A percentile compares a stretch with the other conserved stretches of the same genome.
Evolutionary conservation across 352 stramenopile genomes (phyloP).

Genomic region (Globisporangium orthogonon): DNA sequence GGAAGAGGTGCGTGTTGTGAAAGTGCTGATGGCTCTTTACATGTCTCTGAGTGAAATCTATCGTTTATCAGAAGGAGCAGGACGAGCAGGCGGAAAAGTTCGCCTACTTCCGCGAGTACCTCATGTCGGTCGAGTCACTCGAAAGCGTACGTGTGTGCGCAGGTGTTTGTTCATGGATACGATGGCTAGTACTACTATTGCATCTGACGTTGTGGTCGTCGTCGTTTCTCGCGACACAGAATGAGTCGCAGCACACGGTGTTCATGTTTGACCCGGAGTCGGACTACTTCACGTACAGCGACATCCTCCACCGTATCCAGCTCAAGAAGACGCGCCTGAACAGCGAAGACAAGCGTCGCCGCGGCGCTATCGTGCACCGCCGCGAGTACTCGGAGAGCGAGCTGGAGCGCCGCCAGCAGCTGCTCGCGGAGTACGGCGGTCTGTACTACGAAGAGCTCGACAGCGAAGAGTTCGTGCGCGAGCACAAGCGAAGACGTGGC

Average conservation of each 20-base stretch:
- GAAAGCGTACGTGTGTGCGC: constrained; percentile 44
- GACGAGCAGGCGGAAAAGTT: constrained; percentile 67
- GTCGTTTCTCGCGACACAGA: constrained; percentile 6
- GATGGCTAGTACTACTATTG: not conserved
- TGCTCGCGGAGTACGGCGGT: constrained; percentile 56
- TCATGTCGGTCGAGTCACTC: constrained; percentile 60
- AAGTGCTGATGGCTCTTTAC: no score
- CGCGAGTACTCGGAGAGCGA: constrained; percentile 70
- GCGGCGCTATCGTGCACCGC: constrained; percentile 68
- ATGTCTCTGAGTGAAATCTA: no score
- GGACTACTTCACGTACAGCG: constrained; percentile 71
- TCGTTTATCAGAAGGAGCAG: constrained; percentile 26
- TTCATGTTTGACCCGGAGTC: constrained; percentile 77
- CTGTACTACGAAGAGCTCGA: constrained; percentile 64
- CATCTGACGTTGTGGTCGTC: not conserved
- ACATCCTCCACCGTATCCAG: constrained; percentile 69
- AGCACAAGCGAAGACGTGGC: constrained; percentile 54
- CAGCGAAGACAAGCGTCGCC: constrained; percentile 73
- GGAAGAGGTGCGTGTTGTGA: constrained; percentile 31
- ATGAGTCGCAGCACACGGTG: constrained; percentile 68
- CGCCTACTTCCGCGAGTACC: constrained; percentile 77
- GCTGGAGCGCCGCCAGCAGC: constrained; percentile 41
- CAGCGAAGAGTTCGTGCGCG: constrained; percentile 50
- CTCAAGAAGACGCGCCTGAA: constrained; percentile 78
- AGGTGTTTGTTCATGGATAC: no score